A percentile compares a stretch with the other conserved stretches of the same genome.
These are phyloP conservation scores for Hordeum vulgare DNA, from an alignment of 176 grass and related monocot species.

Conservation along the genomic window MorexV3_pseudomolecules_assembly NC_058519.1:616223161-616223660, in stretches of 20 bases:
- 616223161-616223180: conserved; percentile 81
- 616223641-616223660: conserved; percentile 22
- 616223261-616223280: conserved; percentile 84
- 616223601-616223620: conserved; percentile 25
- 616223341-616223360: conserved; percentile 56
- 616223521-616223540: background rate
- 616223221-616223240: conserved; percentile 84
- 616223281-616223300: conserved; percentile 81
- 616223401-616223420: background rate
- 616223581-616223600: conserved; percentile 79
- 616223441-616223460: conserved; percentile 18
- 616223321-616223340: conserved; percentile 86
- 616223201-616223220: conserved; percentile 85
- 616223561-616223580: conserved; percentile 90
- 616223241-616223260: conserved; percentile 66
- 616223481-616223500: conserved; percentile 72
- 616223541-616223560: conserved; percentile 73
- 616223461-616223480: conserved; percentile 80
- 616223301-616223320: conserved; percentile 86
- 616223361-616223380: conserved; percentile 42
- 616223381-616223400: conserved; percentile 30
- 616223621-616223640: background rate
- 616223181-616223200: conserved; percentile 46
- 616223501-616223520: background rate
- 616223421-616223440: background rate